A percentile compares a stretch with the other conserved stretches of the same genome.
These are phyloP conservation scores for Dryadomyces quercus-mongolicae DNA, from an alignment of 2,329 filamentous ascomycete species.

Conservation along the genomic window DNA sequence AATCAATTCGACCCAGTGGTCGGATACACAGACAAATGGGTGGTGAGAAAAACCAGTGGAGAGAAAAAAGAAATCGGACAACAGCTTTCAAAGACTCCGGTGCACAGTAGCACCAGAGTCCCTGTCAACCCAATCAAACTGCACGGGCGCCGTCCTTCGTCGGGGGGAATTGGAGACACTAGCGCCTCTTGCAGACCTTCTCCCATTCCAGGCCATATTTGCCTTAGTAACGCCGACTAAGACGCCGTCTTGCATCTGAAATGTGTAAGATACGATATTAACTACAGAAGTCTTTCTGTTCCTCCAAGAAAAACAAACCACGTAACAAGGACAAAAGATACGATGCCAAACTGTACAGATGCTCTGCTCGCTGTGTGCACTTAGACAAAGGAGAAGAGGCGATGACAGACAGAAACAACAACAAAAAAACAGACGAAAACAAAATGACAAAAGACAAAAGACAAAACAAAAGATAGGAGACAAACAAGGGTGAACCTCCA, in stretches of 20 bases:
- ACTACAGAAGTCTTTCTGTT: too few relatives aligned
- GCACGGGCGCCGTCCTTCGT: too few relatives aligned
- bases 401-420: background rate
- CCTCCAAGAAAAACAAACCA: too few relatives aligned
- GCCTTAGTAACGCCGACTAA: background rate
- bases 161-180: too few relatives aligned
- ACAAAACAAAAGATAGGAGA: background rate
- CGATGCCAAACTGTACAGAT: background rate
- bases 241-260: background rate
- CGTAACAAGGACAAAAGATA: too few relatives aligned
- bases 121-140: too few relatives aligned
- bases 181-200: too few relatives aligned
- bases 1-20: background rate
- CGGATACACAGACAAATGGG: too few relatives aligned
- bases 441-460: background rate
- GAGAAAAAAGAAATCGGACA: too few relatives aligned
- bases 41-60: too few relatives aligned
- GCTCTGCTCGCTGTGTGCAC: background rate
- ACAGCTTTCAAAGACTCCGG: too few relatives aligned
- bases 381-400: background rate
- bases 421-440: constrained; percentile 1
- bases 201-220: background rate
- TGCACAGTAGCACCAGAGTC: too few relatives aligned
- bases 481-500: background rate
- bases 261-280: background rate